These are phyloP conservation scores for Inga laurina DNA, from an alignment of 306 rosid species.

Conservation along the genomic window DNA sequence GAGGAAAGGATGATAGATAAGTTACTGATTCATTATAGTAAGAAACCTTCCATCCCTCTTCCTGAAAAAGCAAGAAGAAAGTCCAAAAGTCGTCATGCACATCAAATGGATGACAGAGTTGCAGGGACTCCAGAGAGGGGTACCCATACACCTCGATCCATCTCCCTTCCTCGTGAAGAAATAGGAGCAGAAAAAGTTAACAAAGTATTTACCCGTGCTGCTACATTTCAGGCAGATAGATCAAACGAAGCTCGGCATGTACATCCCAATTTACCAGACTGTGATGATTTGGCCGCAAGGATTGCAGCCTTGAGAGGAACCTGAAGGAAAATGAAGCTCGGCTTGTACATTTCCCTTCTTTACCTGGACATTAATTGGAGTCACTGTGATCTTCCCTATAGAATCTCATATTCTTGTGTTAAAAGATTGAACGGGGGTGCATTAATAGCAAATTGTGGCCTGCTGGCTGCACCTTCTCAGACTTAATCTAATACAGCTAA, in stretches of 20 bases:
- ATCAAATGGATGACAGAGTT: constrained; percentile 31
- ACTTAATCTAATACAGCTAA: constrained; percentile 14
- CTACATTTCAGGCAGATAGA: constrained; percentile 76
- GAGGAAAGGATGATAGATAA: constrained; percentile 89
- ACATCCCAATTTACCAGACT: constrained; percentile 95
- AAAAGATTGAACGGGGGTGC: constrained; percentile 17
- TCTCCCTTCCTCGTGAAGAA: constrained; percentile 74
- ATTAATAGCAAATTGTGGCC: constrained; percentile 21
- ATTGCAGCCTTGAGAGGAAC: constrained; percentile 84
- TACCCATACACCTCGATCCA: constrained; percentile 56
- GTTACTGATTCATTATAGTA: constrained; percentile 83
- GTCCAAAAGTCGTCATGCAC: constrained; percentile 64
- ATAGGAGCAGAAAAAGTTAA: constrained; percentile 48
- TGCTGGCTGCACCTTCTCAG: constrained; percentile 26
- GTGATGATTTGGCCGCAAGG: constrained; percentile 80
- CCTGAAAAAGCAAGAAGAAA: constrained; percentile 65
- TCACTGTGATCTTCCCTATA: constrained; percentile 16
- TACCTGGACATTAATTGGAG: constrained; percentile 29
- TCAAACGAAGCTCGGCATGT: constrained; percentile 71
- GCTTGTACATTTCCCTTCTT: neutral
- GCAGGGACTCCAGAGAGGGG: constrained; percentile 38
- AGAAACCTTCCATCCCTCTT: constrained; percentile 55
- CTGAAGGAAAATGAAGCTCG: constrained; percentile 18
- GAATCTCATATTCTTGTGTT: constrained; percentile 18
- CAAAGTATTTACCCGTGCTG: constrained; percentile 73